Evolutionary conservation across 2,329 filamentous ascomycete species (phyloP).

Genomic region (Didymella keratinophila): DNA sequence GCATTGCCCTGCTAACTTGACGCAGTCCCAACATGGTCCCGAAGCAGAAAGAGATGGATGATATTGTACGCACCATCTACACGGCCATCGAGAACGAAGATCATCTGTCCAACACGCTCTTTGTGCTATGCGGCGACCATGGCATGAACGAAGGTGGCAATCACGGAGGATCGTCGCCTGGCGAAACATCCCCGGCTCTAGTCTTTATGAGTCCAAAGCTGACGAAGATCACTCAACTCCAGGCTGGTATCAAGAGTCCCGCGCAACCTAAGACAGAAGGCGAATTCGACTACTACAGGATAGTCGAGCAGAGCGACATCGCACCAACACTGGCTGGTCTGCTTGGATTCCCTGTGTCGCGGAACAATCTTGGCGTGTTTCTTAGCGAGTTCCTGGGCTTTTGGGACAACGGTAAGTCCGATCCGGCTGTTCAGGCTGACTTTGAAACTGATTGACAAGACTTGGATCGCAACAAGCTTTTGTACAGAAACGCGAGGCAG

Average conservation of each 20-base stretch:
- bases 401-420: conserved; percentile 73
- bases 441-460: conserved; percentile 38
- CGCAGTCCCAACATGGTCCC: conserved; percentile 84
- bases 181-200: conserved; percentile 91
- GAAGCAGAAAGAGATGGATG: conserved; percentile 95
- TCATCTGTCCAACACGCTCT: conserved; percentile 78
- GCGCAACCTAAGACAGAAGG: conserved; percentile 59
- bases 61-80: conserved; percentile 78
- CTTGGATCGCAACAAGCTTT: conserved; percentile 68
- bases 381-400: conserved; percentile 80
- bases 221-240: conserved; percentile 59
- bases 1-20: conserved; percentile 20
- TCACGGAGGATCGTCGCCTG: conserved; percentile 90
- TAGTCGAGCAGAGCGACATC: conserved; percentile 92
- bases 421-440: conserved; percentile 18
- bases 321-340: conserved; percentile 87
- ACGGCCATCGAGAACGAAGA: conserved; percentile 72
- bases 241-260: conserved; percentile 57
- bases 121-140: conserved; percentile 91
- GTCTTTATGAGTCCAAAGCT: conserved; percentile 91
- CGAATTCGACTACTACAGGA: conserved; percentile 84
- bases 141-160: conserved; percentile 99
- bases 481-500: conserved; percentile 81
- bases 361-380: conserved; percentile 89
- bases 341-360: conserved; percentile 84